Percentiles rank a stretch among this genome's conserved stretches.
These are phyloP conservation scores for Eutrema yunnanense DNA, from an alignment of 345 rosid species.

Conservation along the genomic window DNA sequence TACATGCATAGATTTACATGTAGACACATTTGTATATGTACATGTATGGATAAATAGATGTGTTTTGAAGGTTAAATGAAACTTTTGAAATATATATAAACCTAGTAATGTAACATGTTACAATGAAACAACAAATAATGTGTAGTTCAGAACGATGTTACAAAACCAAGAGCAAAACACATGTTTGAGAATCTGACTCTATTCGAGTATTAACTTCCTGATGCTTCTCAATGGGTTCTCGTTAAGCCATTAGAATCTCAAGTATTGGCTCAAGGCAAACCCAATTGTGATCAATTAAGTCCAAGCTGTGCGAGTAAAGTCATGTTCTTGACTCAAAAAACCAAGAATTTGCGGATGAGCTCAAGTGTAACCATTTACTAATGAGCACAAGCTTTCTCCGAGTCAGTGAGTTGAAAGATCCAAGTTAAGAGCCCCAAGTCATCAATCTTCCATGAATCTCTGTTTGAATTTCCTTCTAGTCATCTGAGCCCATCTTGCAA, in stretches of 20 bases:
- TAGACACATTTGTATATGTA: too few species aligned
- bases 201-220: neutral
- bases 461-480: slow-evolving; percentile 41
- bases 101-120: neutral
- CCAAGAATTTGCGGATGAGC: neutral
- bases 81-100: neutral
- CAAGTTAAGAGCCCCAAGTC: neutral
- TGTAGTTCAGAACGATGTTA: neutral
- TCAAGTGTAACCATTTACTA: neutral
- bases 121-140: neutral
- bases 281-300: neutral
- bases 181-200: neutral
- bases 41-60: too few species aligned
- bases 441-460: slow-evolving; percentile 23
- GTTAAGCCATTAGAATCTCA: neutral
- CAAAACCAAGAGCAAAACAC: neutral
- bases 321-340: neutral
- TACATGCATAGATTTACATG: too few species aligned
- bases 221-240: neutral
- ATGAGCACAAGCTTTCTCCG: neutral
- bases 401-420: neutral
- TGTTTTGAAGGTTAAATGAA: neutral
- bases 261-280: neutral
- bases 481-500: slow-evolving; percentile 59
- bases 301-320: neutral